Percentiles rank a stretch among this genome's conserved stretches.
Conservation (phyloP, 2,329 filamentous ascomycete species). For the Cucurbitaria berberidis region DNA sequence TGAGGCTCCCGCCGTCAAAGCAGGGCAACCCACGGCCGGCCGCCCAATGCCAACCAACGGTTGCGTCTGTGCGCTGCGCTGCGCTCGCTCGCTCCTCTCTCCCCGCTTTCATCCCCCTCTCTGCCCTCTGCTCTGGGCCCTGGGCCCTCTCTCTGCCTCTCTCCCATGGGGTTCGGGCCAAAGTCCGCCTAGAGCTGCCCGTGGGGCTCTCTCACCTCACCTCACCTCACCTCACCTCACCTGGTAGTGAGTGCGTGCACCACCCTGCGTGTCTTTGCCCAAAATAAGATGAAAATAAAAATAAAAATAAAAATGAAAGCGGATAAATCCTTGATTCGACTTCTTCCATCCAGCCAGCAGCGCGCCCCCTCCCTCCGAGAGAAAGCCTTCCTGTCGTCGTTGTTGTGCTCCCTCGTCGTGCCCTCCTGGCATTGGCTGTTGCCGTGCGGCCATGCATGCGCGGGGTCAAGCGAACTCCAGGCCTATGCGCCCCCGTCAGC, state of each 20-base stretch:
- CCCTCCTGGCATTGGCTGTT: not conserved
- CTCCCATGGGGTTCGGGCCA: no score
- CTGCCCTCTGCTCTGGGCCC: no score
- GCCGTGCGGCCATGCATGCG: not conserved
- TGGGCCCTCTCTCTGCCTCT: no score
- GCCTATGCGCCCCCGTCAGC: not conserved
- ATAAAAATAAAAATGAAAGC: no score
- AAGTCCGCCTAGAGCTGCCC: slow-evolving; percentile 1
- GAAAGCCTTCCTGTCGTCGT: no score
- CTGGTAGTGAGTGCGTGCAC: no score
- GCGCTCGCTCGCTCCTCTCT: slow-evolving; percentile 7
- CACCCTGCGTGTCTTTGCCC: no score
- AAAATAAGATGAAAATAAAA: no score
- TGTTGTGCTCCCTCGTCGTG: not conserved
- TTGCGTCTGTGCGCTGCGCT: slow-evolving; percentile 7
- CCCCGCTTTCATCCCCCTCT: not conserved
- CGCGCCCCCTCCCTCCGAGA: not conserved
- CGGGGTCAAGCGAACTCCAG: slow-evolving; percentile 4
- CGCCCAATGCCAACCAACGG: no score
- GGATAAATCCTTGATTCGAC: no score
- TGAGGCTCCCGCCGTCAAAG: slow-evolving; percentile 19
- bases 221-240: no score
- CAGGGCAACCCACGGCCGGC: slow-evolving; percentile 8
- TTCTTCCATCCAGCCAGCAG: not conserved
- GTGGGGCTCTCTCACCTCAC: slow-evolving; percentile 9